phyloP scores from a whole-genome alignment of 257 asterid species.

The Galeopsis tetrahit region DNA sequence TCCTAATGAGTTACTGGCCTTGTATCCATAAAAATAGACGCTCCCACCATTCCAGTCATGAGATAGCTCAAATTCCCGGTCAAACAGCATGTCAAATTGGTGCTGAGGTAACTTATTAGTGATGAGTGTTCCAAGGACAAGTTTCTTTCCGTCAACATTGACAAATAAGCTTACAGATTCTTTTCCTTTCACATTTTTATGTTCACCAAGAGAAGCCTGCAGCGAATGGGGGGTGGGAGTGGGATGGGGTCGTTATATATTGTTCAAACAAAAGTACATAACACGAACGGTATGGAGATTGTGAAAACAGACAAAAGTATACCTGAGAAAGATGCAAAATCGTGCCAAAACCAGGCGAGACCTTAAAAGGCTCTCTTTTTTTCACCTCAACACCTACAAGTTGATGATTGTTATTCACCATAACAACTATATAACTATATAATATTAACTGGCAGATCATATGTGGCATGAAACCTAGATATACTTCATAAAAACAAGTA shows the following conservation, averaged over 20 bases:
- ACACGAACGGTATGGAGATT: background rate
- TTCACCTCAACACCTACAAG: constrained; percentile 69
- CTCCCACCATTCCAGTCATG: constrained; percentile 84
- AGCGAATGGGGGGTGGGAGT: background rate
- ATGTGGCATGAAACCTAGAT: background rate
- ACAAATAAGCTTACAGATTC: constrained; percentile 55
- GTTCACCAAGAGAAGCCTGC: constrained; percentile 78
- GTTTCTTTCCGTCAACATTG: constrained; percentile 62
- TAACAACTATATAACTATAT: background rate
- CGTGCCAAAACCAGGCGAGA: constrained; percentile 52
- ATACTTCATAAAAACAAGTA: background rate
- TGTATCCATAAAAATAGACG: constrained; percentile 74
- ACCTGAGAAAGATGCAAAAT: constrained; percentile 89
- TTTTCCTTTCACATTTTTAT: constrained; percentile 53
- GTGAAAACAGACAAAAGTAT: background rate
- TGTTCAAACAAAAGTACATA: background rate
- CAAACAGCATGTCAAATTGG: constrained; percentile 69
- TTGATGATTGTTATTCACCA: background rate
- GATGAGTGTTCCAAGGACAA: constrained; percentile 76
- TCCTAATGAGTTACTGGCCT: constrained; percentile 50
- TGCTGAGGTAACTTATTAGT: constrained; percentile 80
- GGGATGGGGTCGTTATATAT: background rate
- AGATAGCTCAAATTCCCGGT: constrained; percentile 59
- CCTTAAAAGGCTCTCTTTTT: constrained; percentile 59
- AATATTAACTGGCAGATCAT: background rate